These are phyloP conservation scores for Voacanga thouarsii DNA, from an alignment of 257 asterid genomes.

Conservation along the genomic window DNA sequence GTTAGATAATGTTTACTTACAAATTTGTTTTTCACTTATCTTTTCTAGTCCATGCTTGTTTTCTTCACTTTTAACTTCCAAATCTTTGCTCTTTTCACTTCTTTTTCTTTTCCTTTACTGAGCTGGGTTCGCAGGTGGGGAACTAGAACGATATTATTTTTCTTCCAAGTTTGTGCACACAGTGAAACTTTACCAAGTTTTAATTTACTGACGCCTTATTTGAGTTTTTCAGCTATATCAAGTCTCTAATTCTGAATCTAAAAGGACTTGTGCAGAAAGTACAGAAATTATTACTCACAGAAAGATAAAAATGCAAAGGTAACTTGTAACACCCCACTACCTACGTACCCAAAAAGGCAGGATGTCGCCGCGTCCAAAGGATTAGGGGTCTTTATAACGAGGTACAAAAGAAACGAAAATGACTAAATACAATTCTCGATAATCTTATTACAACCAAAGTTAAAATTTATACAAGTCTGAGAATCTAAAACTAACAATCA, in stretches of 20 bases:
- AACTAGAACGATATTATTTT: background rate
- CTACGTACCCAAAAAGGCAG: too few relatives aligned
- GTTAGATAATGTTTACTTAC: background rate
- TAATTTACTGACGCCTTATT: background rate
- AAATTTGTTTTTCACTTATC: background rate
- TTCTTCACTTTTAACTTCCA: background rate
- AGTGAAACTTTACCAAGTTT: background rate
- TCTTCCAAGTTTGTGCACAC: background rate
- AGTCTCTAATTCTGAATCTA: background rate
- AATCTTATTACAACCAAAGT: too few relatives aligned
- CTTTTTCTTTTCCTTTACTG: background rate
- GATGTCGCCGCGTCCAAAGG: too few relatives aligned
- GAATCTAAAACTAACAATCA: too few relatives aligned
- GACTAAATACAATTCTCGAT: too few relatives aligned
- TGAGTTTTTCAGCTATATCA: too few relatives aligned
- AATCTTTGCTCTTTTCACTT: background rate
- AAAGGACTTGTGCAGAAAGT: background rate
- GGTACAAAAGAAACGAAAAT: too few relatives aligned
- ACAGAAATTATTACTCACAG: background rate
- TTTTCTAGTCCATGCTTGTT: background rate
- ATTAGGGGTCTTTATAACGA: too few relatives aligned
- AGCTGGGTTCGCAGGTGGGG: background rate
- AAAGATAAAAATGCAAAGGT: background rate
- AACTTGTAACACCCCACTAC: too few relatives aligned
- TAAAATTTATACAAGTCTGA: too few relatives aligned